These are phyloP conservation scores for Talaromyces sp. DNA, from an alignment of 2,329 filamentous ascomycete species.

Conservation along the genomic window DNA sequence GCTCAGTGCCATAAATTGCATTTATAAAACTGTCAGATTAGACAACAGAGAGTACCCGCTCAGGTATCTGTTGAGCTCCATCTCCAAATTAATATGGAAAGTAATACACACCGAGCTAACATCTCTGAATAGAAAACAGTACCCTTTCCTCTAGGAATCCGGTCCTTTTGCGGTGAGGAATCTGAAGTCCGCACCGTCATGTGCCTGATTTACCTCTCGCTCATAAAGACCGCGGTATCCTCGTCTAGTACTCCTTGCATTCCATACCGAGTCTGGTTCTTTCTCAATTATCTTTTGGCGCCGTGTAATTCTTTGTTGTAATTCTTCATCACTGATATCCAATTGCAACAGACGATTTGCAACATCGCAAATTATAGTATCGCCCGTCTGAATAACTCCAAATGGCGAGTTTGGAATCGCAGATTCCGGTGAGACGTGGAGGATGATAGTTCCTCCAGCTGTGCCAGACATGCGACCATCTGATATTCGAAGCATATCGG, in stretches of 20 bases:
- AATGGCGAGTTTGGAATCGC: slow-evolving; percentile 48
- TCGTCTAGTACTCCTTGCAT: slow-evolving; percentile 24
- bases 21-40: too few species aligned
- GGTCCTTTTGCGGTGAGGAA: slow-evolving; percentile 30
- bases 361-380: slow-evolving; percentile 48
- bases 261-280: background rate
- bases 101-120: background rate
- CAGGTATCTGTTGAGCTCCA: background rate
- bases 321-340: slow-evolving; percentile 42
- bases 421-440: slow-evolving; percentile 54
- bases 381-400: slow-evolving; percentile 49
- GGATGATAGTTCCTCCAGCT: slow-evolving; percentile 53
- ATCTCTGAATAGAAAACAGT: background rate
- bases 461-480: slow-evolving; percentile 57
- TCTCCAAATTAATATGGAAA: background rate
- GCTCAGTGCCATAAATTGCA: too few species aligned
- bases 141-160: background rate
- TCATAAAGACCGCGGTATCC: slow-evolving; percentile 43
- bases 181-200: slow-evolving; percentile 42
- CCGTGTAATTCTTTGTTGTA: slow-evolving; percentile 37
- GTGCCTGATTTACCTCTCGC: slow-evolving; percentile 41
- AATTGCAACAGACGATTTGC: slow-evolving; percentile 44
- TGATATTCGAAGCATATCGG: slow-evolving; percentile 53
- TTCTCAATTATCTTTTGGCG: slow-evolving; percentile 16
- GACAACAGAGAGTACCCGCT: background rate